phyloP scores from a whole-genome alignment of 805 yeast species.

The Teunomyces atbi region DNA sequence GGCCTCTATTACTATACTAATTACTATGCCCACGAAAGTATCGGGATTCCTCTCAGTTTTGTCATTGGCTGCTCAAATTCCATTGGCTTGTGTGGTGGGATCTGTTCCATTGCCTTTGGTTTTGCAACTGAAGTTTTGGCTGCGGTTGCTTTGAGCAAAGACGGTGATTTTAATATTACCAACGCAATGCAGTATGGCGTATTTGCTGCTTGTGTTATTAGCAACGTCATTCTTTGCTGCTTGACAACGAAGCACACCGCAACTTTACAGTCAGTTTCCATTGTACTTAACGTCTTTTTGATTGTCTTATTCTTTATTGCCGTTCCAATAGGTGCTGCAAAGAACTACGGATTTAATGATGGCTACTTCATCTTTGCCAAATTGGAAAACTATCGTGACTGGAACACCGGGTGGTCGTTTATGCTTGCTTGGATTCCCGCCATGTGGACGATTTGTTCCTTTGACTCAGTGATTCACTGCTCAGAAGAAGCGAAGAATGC shows the following conservation, averaged over 20 bases:
- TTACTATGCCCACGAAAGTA: conserved; percentile 57
- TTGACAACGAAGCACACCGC: conserved; percentile 58
- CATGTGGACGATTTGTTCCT: conserved; percentile 74
- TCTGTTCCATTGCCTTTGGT: conserved; percentile 70
- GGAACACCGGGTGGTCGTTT: conserved; percentile 62
- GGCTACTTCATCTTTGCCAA: conserved; percentile 57
- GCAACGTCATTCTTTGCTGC: conserved; percentile 54
- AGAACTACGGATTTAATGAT: conserved; percentile 24
- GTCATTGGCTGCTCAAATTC: conserved; percentile 68
- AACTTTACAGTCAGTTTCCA: conserved; percentile 57
- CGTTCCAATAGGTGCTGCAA: conserved; percentile 56
- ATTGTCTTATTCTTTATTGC: conserved; percentile 60
- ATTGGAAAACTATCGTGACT: conserved; percentile 48
- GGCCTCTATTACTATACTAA: conserved; percentile 71
- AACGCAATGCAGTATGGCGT: conserved; percentile 60
- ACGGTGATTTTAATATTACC: conserved; percentile 56
- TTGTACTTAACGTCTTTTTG: conserved; percentile 50
- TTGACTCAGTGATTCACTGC: conserved; percentile 72
- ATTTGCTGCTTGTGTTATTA: conserved; percentile 56
- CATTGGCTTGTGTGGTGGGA: conserved; percentile 62
- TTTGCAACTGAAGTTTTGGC: conserved; percentile 60
- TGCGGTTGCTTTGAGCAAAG: conserved; percentile 52
- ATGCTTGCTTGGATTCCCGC: conserved; percentile 62
- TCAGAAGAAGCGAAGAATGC: conserved; percentile 70
- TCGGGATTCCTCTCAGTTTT: conserved; percentile 55